A percentile compares a stretch with the other conserved stretches of the same genome.
These are phyloP conservation scores for Cryptococcus hybrid DNA, from an alignment of 1,284 basidiomycete species.

Conservation along the genomic window DNA sequence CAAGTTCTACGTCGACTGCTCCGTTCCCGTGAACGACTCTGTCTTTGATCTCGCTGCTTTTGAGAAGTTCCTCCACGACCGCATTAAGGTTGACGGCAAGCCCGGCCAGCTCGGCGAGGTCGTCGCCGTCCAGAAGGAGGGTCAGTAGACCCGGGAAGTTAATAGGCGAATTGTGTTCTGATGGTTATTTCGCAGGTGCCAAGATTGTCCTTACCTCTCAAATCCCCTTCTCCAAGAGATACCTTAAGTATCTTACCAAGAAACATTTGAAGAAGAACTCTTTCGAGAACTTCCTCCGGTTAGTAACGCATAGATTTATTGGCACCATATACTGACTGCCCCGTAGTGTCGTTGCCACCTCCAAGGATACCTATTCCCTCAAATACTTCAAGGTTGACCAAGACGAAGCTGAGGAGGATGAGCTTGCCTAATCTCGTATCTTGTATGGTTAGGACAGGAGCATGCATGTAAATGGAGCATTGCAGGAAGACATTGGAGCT, in stretches of 20 bases:
- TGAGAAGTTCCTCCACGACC: constrained; percentile 91
- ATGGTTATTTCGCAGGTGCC: constrained; percentile 55
- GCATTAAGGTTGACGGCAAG: constrained; percentile 73
- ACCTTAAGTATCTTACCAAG: constrained; percentile 80
- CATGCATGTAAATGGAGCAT: no score
- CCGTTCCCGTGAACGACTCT: constrained; percentile 82
- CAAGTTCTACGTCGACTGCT: constrained; percentile 95
- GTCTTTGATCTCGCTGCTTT: constrained; percentile 90
- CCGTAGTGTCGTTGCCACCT: constrained; percentile 74
- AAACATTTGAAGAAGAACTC: constrained; percentile 77
- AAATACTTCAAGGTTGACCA: constrained; percentile 94
- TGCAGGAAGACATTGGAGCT: no score
- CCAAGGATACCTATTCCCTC: constrained; percentile 86
- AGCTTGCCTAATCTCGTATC: constrained; percentile 22
- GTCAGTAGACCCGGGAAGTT: constrained; percentile 53
- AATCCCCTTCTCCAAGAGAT: constrained; percentile 87
- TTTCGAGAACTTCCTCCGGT: constrained; percentile 50
- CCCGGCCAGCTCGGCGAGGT: constrained; percentile 81
- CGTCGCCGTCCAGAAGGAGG: constrained; percentile 76
- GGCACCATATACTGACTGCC: not conserved
- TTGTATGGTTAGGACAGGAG: no score
- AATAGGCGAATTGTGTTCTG: constrained; percentile 3
- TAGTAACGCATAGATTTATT: constrained; percentile 5
- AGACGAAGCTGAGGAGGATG: constrained; percentile 54
- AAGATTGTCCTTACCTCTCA: constrained; percentile 77